These are phyloP conservation scores for Brassica napus DNA, from an alignment of 345 rosid genomes.

Conservation along the genomic window Da-Ae NC_063450.1:38556501-38557000, in stretches of 20 bases:
- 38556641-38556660: slow-evolving; percentile 20
- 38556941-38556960: slow-evolving; percentile 46
- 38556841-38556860: slow-evolving; percentile 48
- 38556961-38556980: slow-evolving; percentile 45
- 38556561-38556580: slow-evolving; percentile 25
- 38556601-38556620: background rate
- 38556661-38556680: slow-evolving; percentile 36
- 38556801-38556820: slow-evolving; percentile 55
- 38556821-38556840: slow-evolving; percentile 43
- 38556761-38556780: slow-evolving; percentile 60
- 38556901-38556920: slow-evolving; percentile 48
- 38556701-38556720: slow-evolving; percentile 47
- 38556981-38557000: slow-evolving; percentile 47
- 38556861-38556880: slow-evolving; percentile 53
- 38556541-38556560: background rate
- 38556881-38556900: slow-evolving; percentile 45
- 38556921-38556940: slow-evolving; percentile 44
- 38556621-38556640: too few relatives aligned
- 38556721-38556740: slow-evolving; percentile 45
- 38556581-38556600: slow-evolving; percentile 33
- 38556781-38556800: slow-evolving; percentile 60
- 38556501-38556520: background rate
- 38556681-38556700: slow-evolving; percentile 38
- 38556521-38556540: background rate
- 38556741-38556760: slow-evolving; percentile 40